Percentiles rank a stretch among this genome's conserved stretches.
Evolutionary conservation across 768 basidiomycete genomes (phyloP).

Genomic region (Suillus americanus): DNA sequence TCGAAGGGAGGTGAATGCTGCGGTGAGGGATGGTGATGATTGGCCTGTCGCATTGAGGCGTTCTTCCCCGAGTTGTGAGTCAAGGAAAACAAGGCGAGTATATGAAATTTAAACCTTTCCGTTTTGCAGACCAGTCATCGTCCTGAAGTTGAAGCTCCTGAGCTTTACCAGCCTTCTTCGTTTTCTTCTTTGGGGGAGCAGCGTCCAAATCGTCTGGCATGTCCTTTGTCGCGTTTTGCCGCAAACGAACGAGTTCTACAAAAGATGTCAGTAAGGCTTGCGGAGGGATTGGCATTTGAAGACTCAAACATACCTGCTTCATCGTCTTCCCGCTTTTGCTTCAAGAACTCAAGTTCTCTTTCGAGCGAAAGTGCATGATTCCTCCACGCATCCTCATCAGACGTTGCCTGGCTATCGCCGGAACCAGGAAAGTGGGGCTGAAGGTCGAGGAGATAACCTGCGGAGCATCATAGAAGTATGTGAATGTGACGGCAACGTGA

Average conservation of each 20-base stretch:
- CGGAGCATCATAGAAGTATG: background rate
- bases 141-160: slow-evolving; percentile 8
- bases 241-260: slow-evolving; percentile 23
- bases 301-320: slow-evolving; percentile 19
- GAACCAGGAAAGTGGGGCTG: slow-evolving; percentile 21
- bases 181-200: slow-evolving; percentile 28
- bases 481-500: background rate
- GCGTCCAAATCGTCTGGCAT: slow-evolving; percentile 9
- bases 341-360: slow-evolving; percentile 19
- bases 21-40: slow-evolving; percentile 22
- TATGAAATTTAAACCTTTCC: slow-evolving; percentile 13
- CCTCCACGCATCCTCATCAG: slow-evolving; percentile 17
- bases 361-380: slow-evolving; percentile 31
- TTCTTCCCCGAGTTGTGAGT: slow-evolving; percentile 11
- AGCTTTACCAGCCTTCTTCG: slow-evolving; percentile 22
- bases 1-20: slow-evolving; percentile 22
- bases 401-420: slow-evolving; percentile 1
- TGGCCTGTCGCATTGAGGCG: slow-evolving; percentile 25
- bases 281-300: background rate
- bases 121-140: slow-evolving; percentile 21
- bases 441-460: slow-evolving; percentile 30
- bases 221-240: slow-evolving; percentile 15
- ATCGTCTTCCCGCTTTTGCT: slow-evolving; percentile 22
- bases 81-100: background rate
- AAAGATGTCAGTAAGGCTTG: background rate